Evolutionary conservation across 768 basidiomycete species (phyloP).

Genomic region (Termitomyces sp.): DNA sequence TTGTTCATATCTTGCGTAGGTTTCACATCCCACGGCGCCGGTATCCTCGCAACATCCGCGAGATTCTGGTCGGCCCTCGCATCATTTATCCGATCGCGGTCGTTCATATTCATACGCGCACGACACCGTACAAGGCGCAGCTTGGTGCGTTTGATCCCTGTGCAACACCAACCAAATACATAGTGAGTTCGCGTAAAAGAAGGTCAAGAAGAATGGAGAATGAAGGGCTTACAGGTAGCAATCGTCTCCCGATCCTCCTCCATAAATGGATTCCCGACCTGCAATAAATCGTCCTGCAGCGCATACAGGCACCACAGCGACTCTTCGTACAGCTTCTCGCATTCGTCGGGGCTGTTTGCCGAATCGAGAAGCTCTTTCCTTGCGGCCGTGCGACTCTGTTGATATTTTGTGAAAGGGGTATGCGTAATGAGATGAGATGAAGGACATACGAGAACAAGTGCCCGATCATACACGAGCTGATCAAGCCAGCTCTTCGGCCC

Average conservation of each 20-base stretch:
- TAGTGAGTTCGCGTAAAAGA: not conserved
- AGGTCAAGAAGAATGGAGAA: not conserved
- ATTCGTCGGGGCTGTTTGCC: slow-evolving; percentile 33
- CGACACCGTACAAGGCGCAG: slow-evolving; percentile 76
- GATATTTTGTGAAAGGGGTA: no score
- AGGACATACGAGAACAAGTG: slow-evolving; percentile 52
- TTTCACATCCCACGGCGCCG: slow-evolving; percentile 70
- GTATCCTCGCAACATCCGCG: slow-evolving; percentile 67
- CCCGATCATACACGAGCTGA: slow-evolving; percentile 90
- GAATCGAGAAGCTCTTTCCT: slow-evolving; percentile 86
- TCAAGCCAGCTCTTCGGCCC: slow-evolving; percentile 85
- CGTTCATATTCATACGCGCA: slow-evolving; percentile 75
- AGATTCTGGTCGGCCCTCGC: slow-evolving; percentile 80
- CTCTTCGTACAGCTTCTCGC: slow-evolving; percentile 90
- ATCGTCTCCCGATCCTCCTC: slow-evolving; percentile 82
- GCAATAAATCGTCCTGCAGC: slow-evolving; percentile 56
- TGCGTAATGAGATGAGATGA: not conserved
- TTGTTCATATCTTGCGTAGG: slow-evolving; percentile 24
- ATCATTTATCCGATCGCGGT: slow-evolving; percentile 69
- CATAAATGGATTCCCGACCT: slow-evolving; percentile 80
- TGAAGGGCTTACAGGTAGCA: slow-evolving; percentile 57
- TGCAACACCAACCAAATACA: not conserved
- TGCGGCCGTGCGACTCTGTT: slow-evolving; percentile 91
- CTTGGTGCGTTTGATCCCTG: slow-evolving; percentile 86
- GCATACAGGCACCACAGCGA: slow-evolving; percentile 89